Conservation (phyloP, 495 filamentous ascomycete species). For the Astrothelium subdiscretum region DNA sequence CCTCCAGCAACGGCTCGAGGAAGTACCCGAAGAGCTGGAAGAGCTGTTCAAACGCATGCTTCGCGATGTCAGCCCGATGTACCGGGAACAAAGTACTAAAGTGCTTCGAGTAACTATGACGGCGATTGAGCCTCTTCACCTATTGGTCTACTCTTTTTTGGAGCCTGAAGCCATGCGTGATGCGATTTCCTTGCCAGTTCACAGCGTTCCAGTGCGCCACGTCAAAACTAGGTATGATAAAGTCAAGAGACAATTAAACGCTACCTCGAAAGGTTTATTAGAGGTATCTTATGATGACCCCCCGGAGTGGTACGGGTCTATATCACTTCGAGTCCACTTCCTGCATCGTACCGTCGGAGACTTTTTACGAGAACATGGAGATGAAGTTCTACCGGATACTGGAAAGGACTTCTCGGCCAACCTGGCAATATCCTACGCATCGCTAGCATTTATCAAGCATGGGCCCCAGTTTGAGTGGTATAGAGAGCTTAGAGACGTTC, state of each 20-base stretch:
- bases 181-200: background rate
- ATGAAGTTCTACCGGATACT: no score
- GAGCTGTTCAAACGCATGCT: background rate
- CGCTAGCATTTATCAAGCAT: no score
- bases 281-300: background rate
- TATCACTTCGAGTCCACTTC: background rate
- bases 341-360: background rate
- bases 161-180: background rate
- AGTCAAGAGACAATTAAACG: background rate
- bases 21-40: constrained; percentile 14
- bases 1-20: constrained; percentile 8
- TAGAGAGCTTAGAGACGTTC: no score
- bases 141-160: background rate
- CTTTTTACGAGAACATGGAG: background rate
- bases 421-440: no score
- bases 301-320: background rate
- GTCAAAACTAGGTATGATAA: background rate
- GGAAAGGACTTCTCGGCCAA: no score
- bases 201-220: background rate
- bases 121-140: background rate
- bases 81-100: background rate
- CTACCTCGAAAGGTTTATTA: background rate
- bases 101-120: background rate
- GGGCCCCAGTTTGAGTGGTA: no score
- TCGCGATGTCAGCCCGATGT: background rate